Base-by-base conservation (phyloP, 163 green algal species). In the Chlorella variabilis region DNA sequence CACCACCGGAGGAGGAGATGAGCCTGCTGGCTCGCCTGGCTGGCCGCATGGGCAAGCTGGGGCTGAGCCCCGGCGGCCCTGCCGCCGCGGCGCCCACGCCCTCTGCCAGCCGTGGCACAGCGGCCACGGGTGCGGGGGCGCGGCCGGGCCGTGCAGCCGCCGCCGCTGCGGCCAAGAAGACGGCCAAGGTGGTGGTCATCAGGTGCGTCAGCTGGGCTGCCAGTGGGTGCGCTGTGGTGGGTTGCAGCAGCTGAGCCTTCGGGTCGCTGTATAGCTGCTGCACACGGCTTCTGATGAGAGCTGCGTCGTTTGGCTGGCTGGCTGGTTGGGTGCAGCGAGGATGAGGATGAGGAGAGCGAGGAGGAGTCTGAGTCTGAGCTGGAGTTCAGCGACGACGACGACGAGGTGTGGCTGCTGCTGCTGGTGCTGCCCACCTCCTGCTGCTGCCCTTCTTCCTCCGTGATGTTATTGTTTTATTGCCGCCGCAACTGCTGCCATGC, bases 21-120 rank as follows among this genome's bases (percentile, higher is more conserved):
- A 85, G 71, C 39, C 77, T 90, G 29, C 85, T 89, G 79, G 82
- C 82, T 17, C 80, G 83, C 23, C 80, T 90, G 80, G 81, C 83
- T 11, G 80, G 78, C 73, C 81, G 85, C 56, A 71, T 90, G 82
- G 68, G 45, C 41, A 77, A 27, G 27, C 66, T 86, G 36, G 41
- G 63, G 1, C 31, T 86, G 7, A 67, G 42, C 58, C 58, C 59
- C 8, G 61, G 39, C 3, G 39, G n/a, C 8, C 38, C 11, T 17
- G n/a, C 42, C 20, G 68, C 29, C 34, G 58, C 82, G 2, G 70
- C 79, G 18, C 42, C 80, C 21, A 42, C 61, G 1, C 80, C 80
- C 15, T 41, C 54, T 1, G 73, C 59, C 67, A 61, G 66, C 66
- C 66, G 65, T 27, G 56, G 31, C 66, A 66, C 39, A 5, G 41